Percentiles rank a stretch among this genome's conserved stretches.
Conservation (phyloP, 2,329 filamentous ascomycete genomes). For the Aspergillus ibericus region DNA sequence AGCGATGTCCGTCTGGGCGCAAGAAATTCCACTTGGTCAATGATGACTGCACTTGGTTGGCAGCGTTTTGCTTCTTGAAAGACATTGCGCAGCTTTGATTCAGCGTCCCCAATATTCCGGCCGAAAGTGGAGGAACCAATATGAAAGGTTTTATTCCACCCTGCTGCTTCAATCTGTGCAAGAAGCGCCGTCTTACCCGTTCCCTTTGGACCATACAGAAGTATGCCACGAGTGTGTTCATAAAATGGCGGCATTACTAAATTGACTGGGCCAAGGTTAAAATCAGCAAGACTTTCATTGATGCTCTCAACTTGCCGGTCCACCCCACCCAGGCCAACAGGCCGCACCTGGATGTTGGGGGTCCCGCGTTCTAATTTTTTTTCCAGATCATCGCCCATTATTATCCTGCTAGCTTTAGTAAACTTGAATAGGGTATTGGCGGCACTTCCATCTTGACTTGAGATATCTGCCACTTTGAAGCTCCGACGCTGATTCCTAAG, state of each 20-base stretch:
- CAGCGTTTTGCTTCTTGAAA: conserved; percentile 69
- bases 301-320: conserved; percentile 63
- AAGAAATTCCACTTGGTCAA: conserved; percentile 74
- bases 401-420: conserved; percentile 33
- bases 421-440: conserved; percentile 38
- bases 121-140: conserved; percentile 36
- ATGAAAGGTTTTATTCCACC: conserved; percentile 69
- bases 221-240: conserved; percentile 57
- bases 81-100: conserved; percentile 61
- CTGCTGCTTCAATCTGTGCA: conserved; percentile 62
- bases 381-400: conserved; percentile 30
- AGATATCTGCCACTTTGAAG: conserved; percentile 63
- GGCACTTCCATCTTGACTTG: conserved; percentile 42
- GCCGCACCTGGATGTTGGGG: conserved; percentile 32
- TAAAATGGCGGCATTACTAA: conserved; percentile 44
- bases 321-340: conserved; percentile 66
- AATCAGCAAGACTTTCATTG: conserved; percentile 64
- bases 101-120: conserved; percentile 43
- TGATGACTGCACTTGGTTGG: conserved; percentile 74
- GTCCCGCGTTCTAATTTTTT: conserved; percentile 13
- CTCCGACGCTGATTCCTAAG: conserved; percentile 58
- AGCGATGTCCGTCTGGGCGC: conserved; percentile 59
- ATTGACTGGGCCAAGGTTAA: conserved; percentile 41
- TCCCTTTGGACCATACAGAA: conserved; percentile 78
- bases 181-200: conserved; percentile 82